A percentile compares a stretch with the other conserved stretches of the same genome.
phyloP scores from a whole-genome alignment of 495 filamentous ascomycete species.

The Daldinia vernicosa region DNA sequence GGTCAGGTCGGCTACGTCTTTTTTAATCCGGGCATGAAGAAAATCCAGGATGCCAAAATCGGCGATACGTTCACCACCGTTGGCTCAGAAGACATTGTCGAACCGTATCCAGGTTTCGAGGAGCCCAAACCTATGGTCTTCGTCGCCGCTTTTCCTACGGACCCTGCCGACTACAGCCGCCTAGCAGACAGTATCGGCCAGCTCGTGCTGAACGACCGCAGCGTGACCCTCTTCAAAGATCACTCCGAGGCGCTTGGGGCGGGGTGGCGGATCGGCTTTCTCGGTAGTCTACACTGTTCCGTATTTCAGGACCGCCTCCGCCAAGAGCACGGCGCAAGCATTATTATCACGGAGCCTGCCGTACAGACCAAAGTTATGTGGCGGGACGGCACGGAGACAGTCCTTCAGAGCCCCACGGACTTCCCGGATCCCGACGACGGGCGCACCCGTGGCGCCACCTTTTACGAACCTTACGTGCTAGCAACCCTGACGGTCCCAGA shows the following conservation, averaged over 20 bases:
- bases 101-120: constrained; percentile 90
- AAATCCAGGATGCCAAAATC: constrained; percentile 91
- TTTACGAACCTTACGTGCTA: constrained; percentile 86
- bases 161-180: constrained; percentile 85
- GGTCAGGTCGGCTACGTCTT: constrained; percentile 96
- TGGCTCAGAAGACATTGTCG: constrained; percentile 77
- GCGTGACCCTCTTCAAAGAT: constrained; percentile 92
- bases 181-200: constrained; percentile 95
- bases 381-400: constrained; percentile 72
- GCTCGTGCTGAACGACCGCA: constrained; percentile 91
- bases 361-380: constrained; percentile 89
- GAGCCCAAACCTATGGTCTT: constrained; percentile 99
- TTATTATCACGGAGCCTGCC: constrained; percentile 96
- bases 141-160: constrained; percentile 92
- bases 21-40: constrained; percentile 99
- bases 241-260: constrained; percentile 91
- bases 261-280: constrained; percentile 91
- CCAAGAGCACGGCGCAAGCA: constrained; percentile 91
- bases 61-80: constrained; percentile 94
- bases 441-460: constrained; percentile 59
- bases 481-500: constrained; percentile 92
- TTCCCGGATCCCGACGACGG: constrained; percentile 80
- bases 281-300: constrained; percentile 96
- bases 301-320: constrained; percentile 97
- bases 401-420: constrained; percentile 83